Percentiles rank a stretch among this genome's conserved stretches.
phyloP scores from a whole-genome alignment of 495 filamentous ascomycete genomes.

The Annulohypoxylon stygium region DNA sequence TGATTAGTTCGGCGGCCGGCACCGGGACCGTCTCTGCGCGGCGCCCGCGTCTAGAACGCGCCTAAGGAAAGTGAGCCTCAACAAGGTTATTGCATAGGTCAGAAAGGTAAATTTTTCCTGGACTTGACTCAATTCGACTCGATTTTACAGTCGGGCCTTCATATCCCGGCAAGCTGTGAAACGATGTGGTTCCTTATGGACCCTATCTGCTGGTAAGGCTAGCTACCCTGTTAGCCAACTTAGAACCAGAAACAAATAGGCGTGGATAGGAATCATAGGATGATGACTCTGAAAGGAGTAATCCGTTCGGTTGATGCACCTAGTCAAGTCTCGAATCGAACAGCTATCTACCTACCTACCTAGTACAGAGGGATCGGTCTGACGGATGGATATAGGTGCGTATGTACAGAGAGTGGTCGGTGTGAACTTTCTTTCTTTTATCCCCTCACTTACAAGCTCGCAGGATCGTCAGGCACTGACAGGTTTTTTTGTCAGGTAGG shows the following conservation, averaged over 20 bases:
- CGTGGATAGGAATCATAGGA: conserved; percentile 16
- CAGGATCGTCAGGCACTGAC: conserved; percentile 13
- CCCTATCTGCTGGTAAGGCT: conserved; percentile 34
- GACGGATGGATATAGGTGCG: background rate
- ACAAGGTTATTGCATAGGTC: conserved; percentile 33
- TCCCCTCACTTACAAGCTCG: conserved; percentile 6
- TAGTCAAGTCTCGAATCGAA: conserved; percentile 4
- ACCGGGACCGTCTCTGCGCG: conserved; percentile 24
- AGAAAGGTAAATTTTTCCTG: background rate
- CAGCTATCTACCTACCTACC: background rate
- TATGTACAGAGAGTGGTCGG: conserved; percentile 27
- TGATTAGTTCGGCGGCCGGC: conserved; percentile 13
- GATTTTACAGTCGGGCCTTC: conserved; percentile 42
- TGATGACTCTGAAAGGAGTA: conserved; percentile 36
- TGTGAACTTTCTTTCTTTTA: conserved; percentile 20
- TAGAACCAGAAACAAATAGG: conserved; percentile 23
- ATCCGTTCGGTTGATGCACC: conserved; percentile 27
- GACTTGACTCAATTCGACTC: conserved; percentile 8
- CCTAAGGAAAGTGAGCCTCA: conserved; percentile 42
- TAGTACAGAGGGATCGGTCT: background rate
- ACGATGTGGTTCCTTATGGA: conserved; percentile 13
- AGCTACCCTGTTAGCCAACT: conserved; percentile 6
- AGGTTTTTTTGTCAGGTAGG: conserved; percentile 4
- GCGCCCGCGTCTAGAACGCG: conserved; percentile 41
- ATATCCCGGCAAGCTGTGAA: conserved; percentile 22